phyloP scores from a whole-genome alignment of 441 rosid species.

The Adansonia grandidieri region DNA sequence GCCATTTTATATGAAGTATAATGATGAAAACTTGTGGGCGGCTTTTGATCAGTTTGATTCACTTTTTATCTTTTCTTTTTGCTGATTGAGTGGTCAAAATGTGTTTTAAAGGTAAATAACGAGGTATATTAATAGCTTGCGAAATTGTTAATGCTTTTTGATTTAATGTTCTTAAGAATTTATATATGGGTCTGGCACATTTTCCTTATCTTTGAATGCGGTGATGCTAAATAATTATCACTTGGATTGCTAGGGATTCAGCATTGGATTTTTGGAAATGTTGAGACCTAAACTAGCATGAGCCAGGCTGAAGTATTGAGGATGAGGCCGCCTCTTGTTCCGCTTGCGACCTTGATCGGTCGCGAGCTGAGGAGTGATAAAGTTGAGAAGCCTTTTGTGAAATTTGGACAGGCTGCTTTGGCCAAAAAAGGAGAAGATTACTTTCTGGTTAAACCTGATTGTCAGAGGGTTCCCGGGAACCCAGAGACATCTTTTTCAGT shows the following conservation, averaged over 20 bases:
- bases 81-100: slow-evolving; percentile 8
- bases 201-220: slow-evolving; percentile 12
- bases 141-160: background rate
- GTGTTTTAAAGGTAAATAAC: background rate
- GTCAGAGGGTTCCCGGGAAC: slow-evolving; percentile 81
- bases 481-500: slow-evolving; percentile 78
- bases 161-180: background rate
- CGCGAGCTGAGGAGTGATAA: slow-evolving; percentile 88
- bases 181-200: background rate
- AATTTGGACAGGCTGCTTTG: slow-evolving; percentile 92
- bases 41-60: slow-evolving; percentile 7
- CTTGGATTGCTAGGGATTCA: slow-evolving; percentile 33
- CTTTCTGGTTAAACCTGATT: slow-evolving; percentile 76
- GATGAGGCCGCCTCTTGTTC: slow-evolving; percentile 72
- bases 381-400: slow-evolving; percentile 76
- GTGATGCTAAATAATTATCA: slow-evolving; percentile 13
- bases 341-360: slow-evolving; percentile 89
- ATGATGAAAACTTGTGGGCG: slow-evolving; percentile 17
- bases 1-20: background rate
- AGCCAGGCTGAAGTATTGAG: slow-evolving; percentile 66
- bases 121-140: background rate
- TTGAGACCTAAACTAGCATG: slow-evolving; percentile 58
- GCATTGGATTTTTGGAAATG: slow-evolving; percentile 42
- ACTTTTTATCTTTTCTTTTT: background rate
- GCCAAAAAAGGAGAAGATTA: slow-evolving; percentile 99